A percentile compares a stretch with the other conserved stretches of the same genome.
These are phyloP conservation scores for Rhynchosporium graminicola DNA, from an alignment of 2,329 filamentous ascomycete genomes.

Conservation along the genomic window DNA sequence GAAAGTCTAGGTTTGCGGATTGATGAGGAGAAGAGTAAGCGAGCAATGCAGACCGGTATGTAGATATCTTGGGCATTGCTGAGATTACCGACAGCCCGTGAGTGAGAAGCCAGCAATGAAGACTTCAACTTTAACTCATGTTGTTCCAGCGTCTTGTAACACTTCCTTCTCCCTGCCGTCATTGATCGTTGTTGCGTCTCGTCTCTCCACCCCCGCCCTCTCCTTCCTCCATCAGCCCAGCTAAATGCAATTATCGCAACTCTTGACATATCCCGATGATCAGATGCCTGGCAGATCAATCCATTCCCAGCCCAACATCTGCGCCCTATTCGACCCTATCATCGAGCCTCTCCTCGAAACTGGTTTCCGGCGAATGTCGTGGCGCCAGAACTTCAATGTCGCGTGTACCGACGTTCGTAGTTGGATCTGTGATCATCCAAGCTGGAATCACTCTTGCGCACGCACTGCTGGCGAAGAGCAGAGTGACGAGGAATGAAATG, in stretches of 20 bases:
- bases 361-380: conserved; percentile 9
- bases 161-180: not conserved
- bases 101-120: not conserved
- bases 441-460: conserved; percentile 24
- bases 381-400: not conserved
- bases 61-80: not conserved
- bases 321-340: conserved; percentile 2
- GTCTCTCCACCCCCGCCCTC: not conserved
- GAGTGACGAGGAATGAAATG: not conserved
- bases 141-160: not conserved
- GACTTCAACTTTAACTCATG: not conserved
- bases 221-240: not conserved
- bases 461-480: conserved; percentile 16
- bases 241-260: not conserved
- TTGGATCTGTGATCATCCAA: conserved; percentile 14
- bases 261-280: not conserved
- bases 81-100: not conserved
- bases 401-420: not conserved
- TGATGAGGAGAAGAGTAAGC: not conserved
- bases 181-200: not conserved
- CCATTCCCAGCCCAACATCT: not conserved
- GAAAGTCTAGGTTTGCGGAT: conserved; percentile 19
- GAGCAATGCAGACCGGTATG: no score
- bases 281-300: not conserved
- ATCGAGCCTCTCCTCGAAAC: conserved; percentile 6